phyloP scores from a whole-genome alignment of 768 basidiomycete species.

The Suillus brevipes region DNA sequence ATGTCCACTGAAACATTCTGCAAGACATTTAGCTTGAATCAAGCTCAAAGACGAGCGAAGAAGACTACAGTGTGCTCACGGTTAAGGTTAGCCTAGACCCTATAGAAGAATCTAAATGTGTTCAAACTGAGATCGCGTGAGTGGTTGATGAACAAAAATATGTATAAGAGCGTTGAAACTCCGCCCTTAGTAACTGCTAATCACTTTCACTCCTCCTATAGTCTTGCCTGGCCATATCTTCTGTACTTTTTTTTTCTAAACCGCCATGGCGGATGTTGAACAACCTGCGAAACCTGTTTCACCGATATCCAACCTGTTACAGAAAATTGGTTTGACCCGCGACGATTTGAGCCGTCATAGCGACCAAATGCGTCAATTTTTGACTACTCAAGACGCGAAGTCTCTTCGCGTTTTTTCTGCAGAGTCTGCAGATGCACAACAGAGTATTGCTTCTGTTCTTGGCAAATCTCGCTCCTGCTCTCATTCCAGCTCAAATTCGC shows the following conservation, averaged over 20 bases:
- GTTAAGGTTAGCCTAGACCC: not conserved
- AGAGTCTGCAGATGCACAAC: slow-evolving; percentile 36
- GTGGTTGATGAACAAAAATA: not conserved
- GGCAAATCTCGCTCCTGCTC: slow-evolving; percentile 45
- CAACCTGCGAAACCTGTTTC: slow-evolving; percentile 41
- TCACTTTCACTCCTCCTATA: slow-evolving; percentile 1
- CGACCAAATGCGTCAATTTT: slow-evolving; percentile 79
- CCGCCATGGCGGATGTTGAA: slow-evolving; percentile 21
- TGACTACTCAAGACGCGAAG: slow-evolving; percentile 52
- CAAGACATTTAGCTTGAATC: not conserved
- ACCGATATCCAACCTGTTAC: slow-evolving; percentile 71
- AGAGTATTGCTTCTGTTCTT: slow-evolving; percentile 40
- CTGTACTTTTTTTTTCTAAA: slow-evolving; percentile 1
- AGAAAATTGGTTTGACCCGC: slow-evolving; percentile 73
- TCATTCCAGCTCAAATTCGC: slow-evolving; percentile 42
- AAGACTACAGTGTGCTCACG: not conserved
- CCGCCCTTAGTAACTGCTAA: not conserved
- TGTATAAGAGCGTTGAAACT: slow-evolving; percentile 1
- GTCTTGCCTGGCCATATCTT: slow-evolving; percentile 1
- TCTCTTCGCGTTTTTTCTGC: slow-evolving; percentile 45
- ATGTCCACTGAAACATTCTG: not conserved
- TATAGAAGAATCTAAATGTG: not conserved
- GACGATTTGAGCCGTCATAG: slow-evolving; percentile 72
- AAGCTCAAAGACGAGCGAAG: not conserved
- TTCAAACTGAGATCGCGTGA: not conserved